These are phyloP conservation scores for Chlamydomonas urium DNA, from an alignment of 139 green algal species.

Conservation along the genomic window DNA sequence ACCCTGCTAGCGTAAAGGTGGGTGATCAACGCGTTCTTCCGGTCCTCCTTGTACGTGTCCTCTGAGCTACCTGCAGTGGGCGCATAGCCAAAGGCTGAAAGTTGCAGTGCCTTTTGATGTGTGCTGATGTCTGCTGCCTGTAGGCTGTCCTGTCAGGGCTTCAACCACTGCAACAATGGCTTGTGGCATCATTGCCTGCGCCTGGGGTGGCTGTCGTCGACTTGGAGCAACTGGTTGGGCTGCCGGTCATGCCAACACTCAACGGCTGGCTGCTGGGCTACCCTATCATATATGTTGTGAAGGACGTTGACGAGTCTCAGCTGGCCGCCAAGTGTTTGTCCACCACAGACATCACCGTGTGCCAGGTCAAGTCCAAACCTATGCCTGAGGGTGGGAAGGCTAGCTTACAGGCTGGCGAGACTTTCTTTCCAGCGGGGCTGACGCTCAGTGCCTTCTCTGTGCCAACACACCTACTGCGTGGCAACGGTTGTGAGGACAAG, in stretches of 20 bases:
- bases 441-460: constrained; percentile 1
- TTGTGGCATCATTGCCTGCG: no score
- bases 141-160: no score
- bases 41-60: no score
- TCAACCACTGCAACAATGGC: no score
- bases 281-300: constrained; percentile 24
- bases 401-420: not conserved
- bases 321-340: not conserved
- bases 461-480: not conserved
- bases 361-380: not conserved
- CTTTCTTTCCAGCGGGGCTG: not conserved
- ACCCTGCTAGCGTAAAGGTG: no score
- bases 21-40: no score
- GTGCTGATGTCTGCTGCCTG: no score
- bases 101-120: no score
- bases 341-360: constrained; percentile 1
- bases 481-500: not conserved
- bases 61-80: no score
- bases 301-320: not conserved
- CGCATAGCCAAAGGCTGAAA: no score
- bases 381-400: not conserved
- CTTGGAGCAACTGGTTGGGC: constrained; percentile 14
- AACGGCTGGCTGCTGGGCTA: constrained; percentile 67
- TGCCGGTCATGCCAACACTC: constrained; percentile 52
- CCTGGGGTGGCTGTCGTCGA: constrained; percentile 15